Conservation (phyloP, 805 yeast species). For the Kodamaea kaohsiungensis region DNA sequence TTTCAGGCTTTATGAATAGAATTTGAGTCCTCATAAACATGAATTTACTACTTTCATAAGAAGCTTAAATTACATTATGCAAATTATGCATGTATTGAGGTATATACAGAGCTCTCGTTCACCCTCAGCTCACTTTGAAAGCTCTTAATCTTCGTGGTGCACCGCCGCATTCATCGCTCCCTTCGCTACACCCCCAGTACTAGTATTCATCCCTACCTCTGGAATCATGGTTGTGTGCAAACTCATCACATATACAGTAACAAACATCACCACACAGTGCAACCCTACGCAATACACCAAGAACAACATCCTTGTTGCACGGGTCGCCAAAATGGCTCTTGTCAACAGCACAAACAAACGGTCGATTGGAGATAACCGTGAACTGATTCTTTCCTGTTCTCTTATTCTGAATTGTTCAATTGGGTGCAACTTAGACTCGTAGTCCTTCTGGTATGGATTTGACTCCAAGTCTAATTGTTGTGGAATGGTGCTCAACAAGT, state of each 20-base stretch:
- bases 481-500: slow-evolving; percentile 32
- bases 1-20: too few relatives aligned
- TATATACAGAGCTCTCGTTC: too few relatives aligned
- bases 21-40: too few relatives aligned
- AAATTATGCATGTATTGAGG: too few relatives aligned
- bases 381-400: slow-evolving; percentile 73
- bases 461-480: slow-evolving; percentile 51
- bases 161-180: background rate
- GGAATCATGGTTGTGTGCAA: slow-evolving; percentile 47
- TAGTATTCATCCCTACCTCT: slow-evolving; percentile 41
- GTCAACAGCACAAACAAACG: slow-evolving; percentile 73
- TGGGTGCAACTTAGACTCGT: slow-evolving; percentile 80
- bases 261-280: slow-evolving; percentile 70
- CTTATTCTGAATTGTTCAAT: slow-evolving; percentile 76
- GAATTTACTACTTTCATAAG: too few relatives aligned
- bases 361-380: slow-evolving; percentile 75
- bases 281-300: slow-evolving; percentile 71
- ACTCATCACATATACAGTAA: slow-evolving; percentile 56
- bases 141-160: background rate
- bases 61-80: too few relatives aligned
- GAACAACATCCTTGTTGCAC: slow-evolving; percentile 70
- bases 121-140: background rate
- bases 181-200: slow-evolving; percentile 42
- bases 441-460: slow-evolving; percentile 53
- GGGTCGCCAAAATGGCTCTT: slow-evolving; percentile 71